These are phyloP conservation scores for Botryosphaeria dothidea DNA, from an alignment of 2,329 filamentous ascomycete genomes.

Conservation along the genomic window DNA sequence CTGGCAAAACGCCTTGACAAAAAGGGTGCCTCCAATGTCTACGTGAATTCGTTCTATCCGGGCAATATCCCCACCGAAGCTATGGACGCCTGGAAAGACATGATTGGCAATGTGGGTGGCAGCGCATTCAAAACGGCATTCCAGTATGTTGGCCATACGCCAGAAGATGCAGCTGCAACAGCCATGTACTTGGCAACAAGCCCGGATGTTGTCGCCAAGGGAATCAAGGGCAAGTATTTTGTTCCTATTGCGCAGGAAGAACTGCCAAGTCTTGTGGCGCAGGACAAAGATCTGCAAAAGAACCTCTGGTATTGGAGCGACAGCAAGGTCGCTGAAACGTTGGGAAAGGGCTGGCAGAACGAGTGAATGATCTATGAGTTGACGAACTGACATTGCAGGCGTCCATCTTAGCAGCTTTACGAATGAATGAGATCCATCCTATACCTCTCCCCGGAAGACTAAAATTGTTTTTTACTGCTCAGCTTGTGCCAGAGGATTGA, in stretches of 20 bases:
- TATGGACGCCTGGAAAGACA: constrained; percentile 31
- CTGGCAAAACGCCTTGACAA: constrained; percentile 28
- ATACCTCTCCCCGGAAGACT: too few species aligned
- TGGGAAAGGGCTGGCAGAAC: constrained; percentile 20
- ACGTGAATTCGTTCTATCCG: constrained; percentile 35
- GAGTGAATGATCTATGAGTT: neutral
- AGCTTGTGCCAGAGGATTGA: too few species aligned
- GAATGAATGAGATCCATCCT: neutral
- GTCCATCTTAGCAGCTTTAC: neutral
- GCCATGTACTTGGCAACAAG: constrained; percentile 34
- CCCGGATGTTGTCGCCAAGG: constrained; percentile 24
- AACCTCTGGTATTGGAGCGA: constrained; percentile 38
- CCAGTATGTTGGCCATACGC: constrained; percentile 27
- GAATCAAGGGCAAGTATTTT: constrained; percentile 38
- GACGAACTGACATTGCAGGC: neutral
- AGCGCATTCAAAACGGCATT: constrained; percentile 27
- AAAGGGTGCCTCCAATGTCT: constrained; percentile 28
- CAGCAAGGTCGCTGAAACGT: constrained; percentile 15
- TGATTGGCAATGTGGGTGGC: constrained; percentile 28
- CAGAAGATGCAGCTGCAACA: constrained; percentile 32
- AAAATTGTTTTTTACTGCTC: too few species aligned
- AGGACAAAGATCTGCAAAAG: constrained; percentile 33
- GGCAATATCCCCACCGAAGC: constrained; percentile 37
- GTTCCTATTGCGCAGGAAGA: constrained; percentile 37
- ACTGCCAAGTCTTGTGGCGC: constrained; percentile 27